Evolutionary conservation across 768 basidiomycete species (phyloP), one percentile per base, ranked within the genome.

Genomic region (Paxillus rubicundulus): DNA sequence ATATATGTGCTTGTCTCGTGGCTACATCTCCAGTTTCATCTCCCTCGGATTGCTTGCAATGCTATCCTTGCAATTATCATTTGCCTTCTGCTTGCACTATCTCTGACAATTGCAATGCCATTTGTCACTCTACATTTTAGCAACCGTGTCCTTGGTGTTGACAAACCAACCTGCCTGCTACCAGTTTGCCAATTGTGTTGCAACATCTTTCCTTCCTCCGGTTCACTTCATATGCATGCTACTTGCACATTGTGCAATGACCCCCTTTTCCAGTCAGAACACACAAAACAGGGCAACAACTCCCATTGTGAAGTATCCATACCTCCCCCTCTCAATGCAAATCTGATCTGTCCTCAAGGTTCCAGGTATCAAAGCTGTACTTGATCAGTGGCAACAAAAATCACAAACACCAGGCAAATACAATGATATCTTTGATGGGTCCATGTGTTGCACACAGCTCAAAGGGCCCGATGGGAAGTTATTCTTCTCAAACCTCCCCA

Each of bases 1-100:
- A 51, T 67, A 14, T 68, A 69, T 41, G 28, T 59, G 4, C 27
- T 65, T 0, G 61, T 67, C 5, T 34, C 59, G 1, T 69, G 67
- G 67, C 59, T 69, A 2, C 67, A 69, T 40, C 17, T 60, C 1
- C 60, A 63, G 18, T 69, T 57, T 48, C 64, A 66, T 18, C 57
- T 67, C 2, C 58, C 67, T 0, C 64, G 61, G 16, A 51, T 56
- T 6, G 65, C 65, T 4, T 70, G 68, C 37, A 65, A 56, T 40
- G 60, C 64, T 0, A 43, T 68, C 2, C 32, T 68, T 0, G 49
- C 53, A 0, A 55, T 60, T 14, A 28, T 68, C 10, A 47, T 36
- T 1, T 43, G 64, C 20, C 52, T 63, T 1, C 39, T 68, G 1
- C 6, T 46, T 2, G 48, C 52, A 4, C 41, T 50, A 2, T 54